These are phyloP conservation scores for Phialophora verrucosa DNA, from an alignment of 2,329 filamentous ascomycete species.

Conservation along the genomic window DNA sequence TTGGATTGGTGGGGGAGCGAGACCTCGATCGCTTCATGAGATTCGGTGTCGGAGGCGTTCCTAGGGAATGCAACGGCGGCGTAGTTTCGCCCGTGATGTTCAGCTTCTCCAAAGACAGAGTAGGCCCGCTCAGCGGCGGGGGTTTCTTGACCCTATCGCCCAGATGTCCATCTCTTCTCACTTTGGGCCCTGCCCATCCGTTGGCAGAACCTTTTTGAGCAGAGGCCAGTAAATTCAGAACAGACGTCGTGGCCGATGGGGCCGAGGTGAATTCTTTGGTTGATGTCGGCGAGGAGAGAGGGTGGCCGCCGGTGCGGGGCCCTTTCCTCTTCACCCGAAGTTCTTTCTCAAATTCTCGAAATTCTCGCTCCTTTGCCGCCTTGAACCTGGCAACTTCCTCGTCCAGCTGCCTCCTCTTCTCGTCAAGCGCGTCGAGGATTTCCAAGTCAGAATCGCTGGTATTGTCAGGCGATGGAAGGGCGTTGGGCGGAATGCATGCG, in stretches of 20 bases:
- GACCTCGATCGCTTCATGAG: constrained; percentile 12
- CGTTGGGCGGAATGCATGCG: constrained; percentile 26
- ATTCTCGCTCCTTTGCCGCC: constrained; percentile 40
- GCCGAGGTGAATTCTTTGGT: constrained; percentile 17
- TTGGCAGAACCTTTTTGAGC: constrained; percentile 21
- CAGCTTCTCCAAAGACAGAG: constrained; percentile 34
- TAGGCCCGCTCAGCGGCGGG: constrained; percentile 32
- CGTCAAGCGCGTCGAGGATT: constrained; percentile 35
- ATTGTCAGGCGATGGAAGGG: constrained; percentile 31
- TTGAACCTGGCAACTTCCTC: constrained; percentile 39
- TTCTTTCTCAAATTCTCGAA: constrained; percentile 39
- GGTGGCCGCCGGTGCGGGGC: constrained; percentile 13
- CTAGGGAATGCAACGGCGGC: constrained; percentile 25
- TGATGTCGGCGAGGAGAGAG: constrained; percentile 4
- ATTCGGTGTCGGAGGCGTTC: constrained; percentile 30
- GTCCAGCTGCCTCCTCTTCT: constrained; percentile 40
- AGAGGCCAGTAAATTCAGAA: constrained; percentile 28
- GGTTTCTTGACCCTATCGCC: constrained; percentile 30
- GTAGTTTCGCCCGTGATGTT: constrained; percentile 36
- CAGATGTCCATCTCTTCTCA: constrained; percentile 23
- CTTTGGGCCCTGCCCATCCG: constrained; percentile 19
- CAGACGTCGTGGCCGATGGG: constrained; percentile 11
- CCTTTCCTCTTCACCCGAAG: constrained; percentile 31
- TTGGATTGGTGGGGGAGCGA: constrained; percentile 12
- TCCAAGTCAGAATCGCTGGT: constrained; percentile 35